These are phyloP conservation scores for Pyricularia sp. DNA, from an alignment of 2,329 filamentous ascomycete species.

Conservation along the genomic window DNA sequence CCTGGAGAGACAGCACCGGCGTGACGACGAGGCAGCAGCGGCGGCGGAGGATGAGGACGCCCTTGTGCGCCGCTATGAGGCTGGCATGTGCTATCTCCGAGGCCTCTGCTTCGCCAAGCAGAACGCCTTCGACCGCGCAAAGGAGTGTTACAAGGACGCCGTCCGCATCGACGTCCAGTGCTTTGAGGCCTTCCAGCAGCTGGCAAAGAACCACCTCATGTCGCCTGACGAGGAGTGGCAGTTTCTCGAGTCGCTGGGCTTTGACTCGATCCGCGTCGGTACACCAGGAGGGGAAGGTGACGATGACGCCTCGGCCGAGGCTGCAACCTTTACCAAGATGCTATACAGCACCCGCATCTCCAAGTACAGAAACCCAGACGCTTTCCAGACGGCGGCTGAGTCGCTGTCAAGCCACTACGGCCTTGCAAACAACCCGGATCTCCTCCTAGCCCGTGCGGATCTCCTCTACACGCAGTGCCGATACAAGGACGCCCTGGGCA, in stretches of 20 bases:
- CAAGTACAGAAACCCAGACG: conserved; percentile 82
- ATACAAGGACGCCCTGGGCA: conserved; percentile 74
- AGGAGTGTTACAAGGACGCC: conserved; percentile 97
- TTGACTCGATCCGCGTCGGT: conserved; percentile 66
- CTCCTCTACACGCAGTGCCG: conserved; percentile 91
- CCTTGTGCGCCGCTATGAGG: conserved; percentile 76
- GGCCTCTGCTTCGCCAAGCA: conserved; percentile 94
- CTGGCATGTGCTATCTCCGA: conserved; percentile 92
- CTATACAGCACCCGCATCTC: conserved; percentile 92
- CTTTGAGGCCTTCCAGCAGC: conserved; percentile 94
- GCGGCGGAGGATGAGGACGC: conserved; percentile 51
- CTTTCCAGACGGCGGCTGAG: conserved; percentile 79
- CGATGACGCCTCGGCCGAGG: conserved; percentile 58
- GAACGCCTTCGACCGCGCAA: conserved; percentile 93
- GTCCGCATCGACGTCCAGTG: conserved; percentile 96
- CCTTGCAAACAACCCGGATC: conserved; percentile 75
- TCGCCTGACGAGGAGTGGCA: conserved; percentile 81
- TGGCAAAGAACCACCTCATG: conserved; percentile 95
- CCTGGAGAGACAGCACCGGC: conserved; percentile 7
- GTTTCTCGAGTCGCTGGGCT: conserved; percentile 82
- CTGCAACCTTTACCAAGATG: conserved; percentile 88
- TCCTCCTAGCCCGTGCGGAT: conserved; percentile 82
- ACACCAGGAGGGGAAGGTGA: conserved; percentile 45
- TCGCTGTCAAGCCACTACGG: conserved; percentile 91
- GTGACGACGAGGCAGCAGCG: conserved; percentile 15